Conservation (phyloP, 768 basidiomycete species). For the Infundibulicybe gibba region DNA sequence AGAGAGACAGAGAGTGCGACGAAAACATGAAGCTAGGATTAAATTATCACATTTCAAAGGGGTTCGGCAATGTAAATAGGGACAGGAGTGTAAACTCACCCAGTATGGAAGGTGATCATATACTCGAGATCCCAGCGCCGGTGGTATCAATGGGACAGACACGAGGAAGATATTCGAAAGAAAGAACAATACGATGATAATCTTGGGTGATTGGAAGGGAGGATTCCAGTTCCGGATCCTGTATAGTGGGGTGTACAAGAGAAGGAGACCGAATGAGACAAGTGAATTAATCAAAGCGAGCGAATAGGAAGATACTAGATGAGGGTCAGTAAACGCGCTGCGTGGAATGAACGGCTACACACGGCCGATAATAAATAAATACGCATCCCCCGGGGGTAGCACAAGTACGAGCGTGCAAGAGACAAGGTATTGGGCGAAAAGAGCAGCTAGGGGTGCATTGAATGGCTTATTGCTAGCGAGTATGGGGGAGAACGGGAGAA, state of each 20-base stretch:
- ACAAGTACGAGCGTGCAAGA: constrained; percentile 51
- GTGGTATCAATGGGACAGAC: constrained; percentile 62
- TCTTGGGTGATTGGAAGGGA: constrained; percentile 55
- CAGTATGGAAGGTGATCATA: constrained; percentile 67
- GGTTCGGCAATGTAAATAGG: not conserved
- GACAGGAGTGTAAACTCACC: constrained; percentile 35
- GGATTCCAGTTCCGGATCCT: constrained; percentile 54
- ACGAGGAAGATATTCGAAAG: constrained; percentile 63
- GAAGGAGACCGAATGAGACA: constrained; percentile 58
- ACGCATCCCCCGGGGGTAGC: constrained; percentile 72
- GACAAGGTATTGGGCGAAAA: constrained; percentile 59
- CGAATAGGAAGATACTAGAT: constrained; percentile 57
- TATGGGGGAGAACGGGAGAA: constrained; percentile 61
- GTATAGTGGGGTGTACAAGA: constrained; percentile 49
- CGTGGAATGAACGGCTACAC: constrained; percentile 14
- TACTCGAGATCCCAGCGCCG: constrained; percentile 41
- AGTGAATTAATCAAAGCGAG: constrained; percentile 53
- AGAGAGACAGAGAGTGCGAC: constrained; percentile 42
- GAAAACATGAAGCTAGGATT: constrained; percentile 43
- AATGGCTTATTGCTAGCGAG: constrained; percentile 75
- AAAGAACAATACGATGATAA: constrained; percentile 50
- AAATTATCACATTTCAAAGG: not conserved
- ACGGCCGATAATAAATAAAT: constrained; percentile 68
- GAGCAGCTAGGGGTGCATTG: constrained; percentile 58
- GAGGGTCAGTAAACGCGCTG: not conserved